Percentiles rank a stretch among this genome's conserved stretches.
Conservation (phyloP, 106 monocot species). For the Dioscorea alata region DNA sequence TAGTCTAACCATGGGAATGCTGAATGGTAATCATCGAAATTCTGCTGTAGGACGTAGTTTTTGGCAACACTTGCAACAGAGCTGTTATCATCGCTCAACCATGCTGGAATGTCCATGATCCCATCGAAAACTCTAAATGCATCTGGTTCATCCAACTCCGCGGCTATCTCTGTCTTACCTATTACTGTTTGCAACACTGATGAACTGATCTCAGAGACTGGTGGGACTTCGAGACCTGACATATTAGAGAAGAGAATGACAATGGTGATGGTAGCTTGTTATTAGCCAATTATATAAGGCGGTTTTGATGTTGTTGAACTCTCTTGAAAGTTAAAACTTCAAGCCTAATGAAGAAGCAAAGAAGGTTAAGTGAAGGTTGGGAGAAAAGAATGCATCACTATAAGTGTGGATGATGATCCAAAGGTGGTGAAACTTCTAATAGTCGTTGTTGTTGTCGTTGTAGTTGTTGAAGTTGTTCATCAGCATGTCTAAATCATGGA, state of each 20-base stretch:
- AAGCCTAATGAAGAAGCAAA: slow-evolving; percentile 42
- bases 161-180: slow-evolving; percentile 71
- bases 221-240: neutral
- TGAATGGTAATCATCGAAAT: slow-evolving; percentile 11
- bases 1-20: neutral
- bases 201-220: neutral
- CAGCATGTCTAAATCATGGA: slow-evolving; percentile 64
- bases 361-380: slow-evolving; percentile 10
- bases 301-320: slow-evolving; percentile 33
- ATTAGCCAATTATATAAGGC: slow-evolving; percentile 1
- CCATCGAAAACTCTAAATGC: slow-evolving; percentile 7
- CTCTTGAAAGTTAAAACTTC: slow-evolving; percentile 48
- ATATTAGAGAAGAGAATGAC: slow-evolving; percentile 14
- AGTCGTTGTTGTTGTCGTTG: slow-evolving; percentile 29
- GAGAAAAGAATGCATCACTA: slow-evolving; percentile 7
- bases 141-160: slow-evolving; percentile 7
- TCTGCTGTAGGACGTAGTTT: slow-evolving; percentile 5
- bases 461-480: slow-evolving; percentile 24
- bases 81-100: slow-evolving; percentile 20
- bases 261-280: neutral
- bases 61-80: slow-evolving; percentile 2
- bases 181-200: slow-evolving; percentile 42
- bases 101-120: slow-evolving; percentile 19
- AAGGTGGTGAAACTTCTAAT: slow-evolving; percentile 1
- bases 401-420: neutral